A percentile compares a stretch with the other conserved stretches of the same genome.
phyloP scores from a whole-genome alignment of 352 stramenopile genomes.

The Pythium diclinum region DNA sequence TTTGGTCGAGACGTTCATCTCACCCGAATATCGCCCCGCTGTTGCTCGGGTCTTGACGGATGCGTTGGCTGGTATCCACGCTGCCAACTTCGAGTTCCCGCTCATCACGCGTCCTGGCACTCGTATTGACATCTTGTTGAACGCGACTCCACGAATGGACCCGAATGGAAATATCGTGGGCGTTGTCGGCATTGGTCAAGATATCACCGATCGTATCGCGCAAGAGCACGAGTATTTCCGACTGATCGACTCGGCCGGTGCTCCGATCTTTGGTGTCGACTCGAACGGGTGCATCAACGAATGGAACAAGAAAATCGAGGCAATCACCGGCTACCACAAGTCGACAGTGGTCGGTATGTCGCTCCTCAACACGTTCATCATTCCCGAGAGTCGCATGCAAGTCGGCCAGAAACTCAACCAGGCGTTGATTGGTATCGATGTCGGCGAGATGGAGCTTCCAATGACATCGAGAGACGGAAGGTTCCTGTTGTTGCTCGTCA shows the following conservation, averaged over 20 bases:
- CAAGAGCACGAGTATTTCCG: conserved; percentile 60
- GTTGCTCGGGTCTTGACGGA: conserved; percentile 65
- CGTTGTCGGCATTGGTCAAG: conserved; percentile 34
- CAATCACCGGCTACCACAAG: conserved; percentile 77
- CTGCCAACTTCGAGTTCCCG: conserved; percentile 85
- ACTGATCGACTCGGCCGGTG: conserved; percentile 63
- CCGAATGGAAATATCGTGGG: not conserved
- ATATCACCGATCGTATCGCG: conserved; percentile 60
- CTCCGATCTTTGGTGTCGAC: conserved; percentile 79
- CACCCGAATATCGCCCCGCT: conserved; percentile 48
- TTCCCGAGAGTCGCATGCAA: conserved; percentile 55
- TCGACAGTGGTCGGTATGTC: conserved; percentile 63
- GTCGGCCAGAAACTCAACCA: conserved; percentile 69
- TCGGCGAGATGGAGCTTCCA: conserved; percentile 78
- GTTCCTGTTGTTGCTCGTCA: conserved; percentile 69
- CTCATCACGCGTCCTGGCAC: conserved; percentile 49
- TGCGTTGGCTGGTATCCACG: conserved; percentile 60
- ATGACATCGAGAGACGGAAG: conserved; percentile 67
- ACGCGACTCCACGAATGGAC: conserved; percentile 1
- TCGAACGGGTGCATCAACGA: conserved; percentile 77
- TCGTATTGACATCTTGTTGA: conserved; percentile 1
- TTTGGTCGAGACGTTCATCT: conserved; percentile 79
- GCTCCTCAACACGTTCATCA: conserved; percentile 78
- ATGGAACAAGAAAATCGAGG: conserved; percentile 81
- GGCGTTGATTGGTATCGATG: conserved; percentile 69